Base-by-base conservation (phyloP, 345 rosid species). In the Lenwebbia sp. region DNA sequence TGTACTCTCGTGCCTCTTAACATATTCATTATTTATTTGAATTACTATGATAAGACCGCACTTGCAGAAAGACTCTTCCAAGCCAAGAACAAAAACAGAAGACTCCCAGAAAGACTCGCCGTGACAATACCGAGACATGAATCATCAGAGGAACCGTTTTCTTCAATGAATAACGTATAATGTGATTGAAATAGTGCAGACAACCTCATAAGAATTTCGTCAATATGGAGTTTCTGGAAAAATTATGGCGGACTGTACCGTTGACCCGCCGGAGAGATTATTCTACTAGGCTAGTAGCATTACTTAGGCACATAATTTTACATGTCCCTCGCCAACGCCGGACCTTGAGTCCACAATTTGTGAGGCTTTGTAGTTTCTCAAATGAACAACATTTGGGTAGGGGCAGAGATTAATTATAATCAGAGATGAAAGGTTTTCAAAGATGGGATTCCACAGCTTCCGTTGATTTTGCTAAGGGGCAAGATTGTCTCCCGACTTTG, bases 221-320 rank as follows among this genome's bases (percentile, higher is more conserved):
- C 33, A 5, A 30, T 30, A 65, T 65, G 12, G 1, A 30, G 37
- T 33, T 70, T 70, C 78, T 0, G 3, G 13, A 17, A 33, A 65
- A 8, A 15, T 1, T 41, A 0, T 21, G 0, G 6, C 7, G 5
- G 19, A 7, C 40, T 0, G 22, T 28, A 10, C 21, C 23, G 2
- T 37, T 70, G 78, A 70, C 44, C 41, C 0, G 6, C 78, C 26
- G 6, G 26, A 70, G 26, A 17, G 13, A 70, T 37, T 70, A 10
- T 33, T 70, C 78, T 37, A 33, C 78, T 33, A 70, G 0, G 47
- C 47, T 33, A 70, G 54, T 14, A 17, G 47, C 47, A 70, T 0
- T 70, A 19, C 25, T 37, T 3, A 70, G 26, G 47, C 47, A 33
- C 78, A 33, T 3, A 62, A 62, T 28, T 65, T 19, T 19, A 10